Evolutionary conservation across 805 yeast species (phyloP).

Genomic region (Zygosaccharomyces pseudorouxii): DNA sequence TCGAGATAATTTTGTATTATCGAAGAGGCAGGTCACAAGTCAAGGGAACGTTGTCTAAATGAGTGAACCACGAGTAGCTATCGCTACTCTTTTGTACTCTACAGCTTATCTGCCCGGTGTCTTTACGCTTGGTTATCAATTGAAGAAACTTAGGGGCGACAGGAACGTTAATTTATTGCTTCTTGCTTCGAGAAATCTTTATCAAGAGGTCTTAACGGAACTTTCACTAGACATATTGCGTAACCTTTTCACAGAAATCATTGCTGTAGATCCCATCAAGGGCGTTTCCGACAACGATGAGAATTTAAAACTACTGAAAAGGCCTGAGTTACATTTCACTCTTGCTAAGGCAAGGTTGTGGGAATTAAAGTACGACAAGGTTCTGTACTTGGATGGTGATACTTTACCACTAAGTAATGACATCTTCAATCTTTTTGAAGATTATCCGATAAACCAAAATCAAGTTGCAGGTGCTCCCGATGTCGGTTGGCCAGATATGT

Average conservation of each 20-base stretch:
- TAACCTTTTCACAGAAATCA: conserved; percentile 27
- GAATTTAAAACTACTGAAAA: conserved; percentile 36
- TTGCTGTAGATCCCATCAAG: conserved; percentile 25
- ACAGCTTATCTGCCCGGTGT: conserved; percentile 55
- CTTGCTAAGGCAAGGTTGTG: conserved; percentile 49
- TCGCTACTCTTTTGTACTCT: conserved; percentile 43
- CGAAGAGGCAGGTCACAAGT: background rate
- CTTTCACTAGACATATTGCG: conserved; percentile 17
- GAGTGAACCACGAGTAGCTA: conserved; percentile 10
- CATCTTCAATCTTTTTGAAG: conserved; percentile 23
- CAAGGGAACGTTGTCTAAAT: background rate
- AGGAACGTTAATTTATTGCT: conserved; percentile 15
- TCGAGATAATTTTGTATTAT: background rate
- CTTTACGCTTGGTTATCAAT: conserved; percentile 43
- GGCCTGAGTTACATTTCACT: conserved; percentile 52
- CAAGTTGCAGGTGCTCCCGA: conserved; percentile 61
- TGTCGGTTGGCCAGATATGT: conserved; percentile 88
- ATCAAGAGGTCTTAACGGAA: conserved; percentile 16
- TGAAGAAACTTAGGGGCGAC: conserved; percentile 25
- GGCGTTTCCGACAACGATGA: conserved; percentile 19
- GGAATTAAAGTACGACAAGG: conserved; percentile 42
- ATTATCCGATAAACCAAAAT: conserved; percentile 22
- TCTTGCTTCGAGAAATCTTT: conserved; percentile 21
- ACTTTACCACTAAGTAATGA: conserved; percentile 43
- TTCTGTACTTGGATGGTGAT: conserved; percentile 64